These are phyloP conservation scores for Solanum neorickii DNA, from an alignment of 257 asterid genomes.

Conservation along the genomic window DNA sequence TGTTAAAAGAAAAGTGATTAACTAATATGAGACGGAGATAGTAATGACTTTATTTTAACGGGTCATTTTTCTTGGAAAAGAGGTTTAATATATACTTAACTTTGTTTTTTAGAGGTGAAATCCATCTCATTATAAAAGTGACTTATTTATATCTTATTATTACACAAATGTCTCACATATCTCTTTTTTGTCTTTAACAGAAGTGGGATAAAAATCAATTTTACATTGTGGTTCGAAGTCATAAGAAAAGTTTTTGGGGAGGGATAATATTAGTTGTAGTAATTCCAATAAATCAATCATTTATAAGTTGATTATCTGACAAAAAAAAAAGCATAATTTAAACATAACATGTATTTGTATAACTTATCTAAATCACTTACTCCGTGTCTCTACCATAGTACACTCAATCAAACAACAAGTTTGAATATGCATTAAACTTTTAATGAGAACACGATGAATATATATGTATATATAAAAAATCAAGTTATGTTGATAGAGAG, in stretches of 20 bases:
- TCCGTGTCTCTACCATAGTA: not conserved
- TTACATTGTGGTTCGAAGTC: not conserved
- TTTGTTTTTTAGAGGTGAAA: no score
- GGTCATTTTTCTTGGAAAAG: not conserved
- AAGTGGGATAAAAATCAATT: no score
- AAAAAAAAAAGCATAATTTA: not conserved
- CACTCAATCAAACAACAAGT: not conserved
- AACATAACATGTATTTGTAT: not conserved
- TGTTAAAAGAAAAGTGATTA: no score
- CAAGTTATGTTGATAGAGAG: no score
- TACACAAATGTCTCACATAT: not conserved
- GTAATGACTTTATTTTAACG: not conserved
- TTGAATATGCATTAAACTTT: not conserved
- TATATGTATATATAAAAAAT: no score
- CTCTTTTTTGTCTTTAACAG: rapidly evolving
- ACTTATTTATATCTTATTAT: no score
- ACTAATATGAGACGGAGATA: no score
- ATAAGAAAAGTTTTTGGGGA: not conserved
- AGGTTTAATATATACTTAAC: no score
- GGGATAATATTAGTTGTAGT: not conserved
- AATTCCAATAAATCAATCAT: not conserved
- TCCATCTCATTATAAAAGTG: not conserved
- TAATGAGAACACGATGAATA: not conserved
- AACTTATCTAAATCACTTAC: no score
- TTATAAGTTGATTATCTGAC: not conserved